Conservation (phyloP, 495 filamentous ascomycete species). For the Ramalina intermedia region DNA sequence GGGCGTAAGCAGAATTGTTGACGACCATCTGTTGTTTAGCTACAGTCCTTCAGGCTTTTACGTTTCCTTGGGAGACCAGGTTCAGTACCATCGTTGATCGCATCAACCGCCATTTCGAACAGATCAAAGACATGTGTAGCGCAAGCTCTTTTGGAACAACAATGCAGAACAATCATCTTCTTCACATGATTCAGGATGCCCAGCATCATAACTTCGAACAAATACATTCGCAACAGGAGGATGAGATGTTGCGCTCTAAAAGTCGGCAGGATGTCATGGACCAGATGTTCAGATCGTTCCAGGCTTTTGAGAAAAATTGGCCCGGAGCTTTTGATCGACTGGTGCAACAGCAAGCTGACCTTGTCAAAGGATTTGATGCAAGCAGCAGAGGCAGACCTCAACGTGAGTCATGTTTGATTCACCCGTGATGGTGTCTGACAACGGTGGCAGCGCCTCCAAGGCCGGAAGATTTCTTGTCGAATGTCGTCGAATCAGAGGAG, state of each 20-base stretch:
- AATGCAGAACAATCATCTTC: neutral
- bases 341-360: neutral
- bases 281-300: neutral
- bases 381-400: neutral
- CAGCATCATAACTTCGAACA: constrained; percentile 2
- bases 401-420: neutral
- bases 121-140: constrained; percentile 5
- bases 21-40: neutral
- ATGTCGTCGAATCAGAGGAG: neutral
- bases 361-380: constrained; percentile 9
- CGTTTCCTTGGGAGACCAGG: constrained; percentile 10
- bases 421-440: neutral
- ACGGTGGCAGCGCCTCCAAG: neutral
- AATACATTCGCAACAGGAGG: neutral
- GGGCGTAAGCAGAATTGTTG: neutral
- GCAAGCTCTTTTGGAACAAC: constrained; percentile 4
- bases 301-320: constrained; percentile 3
- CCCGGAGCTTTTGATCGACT: neutral
- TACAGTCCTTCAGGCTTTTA: constrained; percentile 3
- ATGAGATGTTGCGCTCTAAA: neutral
- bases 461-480: neutral
- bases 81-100: constrained; percentile 3
- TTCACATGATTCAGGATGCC: neutral
- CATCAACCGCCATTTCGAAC: constrained; percentile 4
- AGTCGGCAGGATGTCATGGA: constrained; percentile 3